Conservation (phyloP, 2,329 filamentous ascomycete genomes). For the Diaporthe eres region DNA sequence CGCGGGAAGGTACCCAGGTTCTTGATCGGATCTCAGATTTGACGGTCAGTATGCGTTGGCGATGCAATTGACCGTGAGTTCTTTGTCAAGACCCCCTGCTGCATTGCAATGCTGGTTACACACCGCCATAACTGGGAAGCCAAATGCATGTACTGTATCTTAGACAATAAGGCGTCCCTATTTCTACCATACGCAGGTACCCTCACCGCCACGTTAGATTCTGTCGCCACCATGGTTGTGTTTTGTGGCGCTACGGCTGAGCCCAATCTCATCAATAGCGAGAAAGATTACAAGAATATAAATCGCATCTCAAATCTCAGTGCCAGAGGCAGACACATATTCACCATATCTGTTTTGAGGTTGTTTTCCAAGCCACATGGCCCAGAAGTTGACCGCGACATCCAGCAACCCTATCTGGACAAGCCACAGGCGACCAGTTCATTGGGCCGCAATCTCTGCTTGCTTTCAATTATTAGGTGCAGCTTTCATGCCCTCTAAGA, state of each 20-base stretch:
- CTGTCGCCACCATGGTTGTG: not conserved
- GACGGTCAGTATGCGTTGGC: not conserved
- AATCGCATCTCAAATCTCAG: not conserved
- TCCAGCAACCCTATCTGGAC: not conserved
- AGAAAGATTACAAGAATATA: no score
- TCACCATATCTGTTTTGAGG: not conserved
- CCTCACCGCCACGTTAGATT: not conserved
- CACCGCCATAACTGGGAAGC: not conserved
- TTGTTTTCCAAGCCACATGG: not conserved
- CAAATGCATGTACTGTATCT: not conserved
- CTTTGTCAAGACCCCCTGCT: conserved; percentile 9
- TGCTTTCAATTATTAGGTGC: rapidly evolving
- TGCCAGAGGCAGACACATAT: no score
- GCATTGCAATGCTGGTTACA: not conserved
- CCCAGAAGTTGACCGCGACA: not conserved
- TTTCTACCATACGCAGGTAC: not conserved
- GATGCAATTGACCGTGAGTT: not conserved
- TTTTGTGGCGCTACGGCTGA: not conserved
- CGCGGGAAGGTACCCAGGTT: not conserved
- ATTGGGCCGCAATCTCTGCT: not conserved
- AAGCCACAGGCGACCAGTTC: not conserved
- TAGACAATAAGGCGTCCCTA: not conserved
- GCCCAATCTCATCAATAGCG: no score
- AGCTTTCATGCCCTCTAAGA: no score
- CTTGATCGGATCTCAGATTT: not conserved